Base-by-base conservation (phyloP, 495 filamentous ascomycete genomes). In the Saxophila tyrrhenica region DNA sequence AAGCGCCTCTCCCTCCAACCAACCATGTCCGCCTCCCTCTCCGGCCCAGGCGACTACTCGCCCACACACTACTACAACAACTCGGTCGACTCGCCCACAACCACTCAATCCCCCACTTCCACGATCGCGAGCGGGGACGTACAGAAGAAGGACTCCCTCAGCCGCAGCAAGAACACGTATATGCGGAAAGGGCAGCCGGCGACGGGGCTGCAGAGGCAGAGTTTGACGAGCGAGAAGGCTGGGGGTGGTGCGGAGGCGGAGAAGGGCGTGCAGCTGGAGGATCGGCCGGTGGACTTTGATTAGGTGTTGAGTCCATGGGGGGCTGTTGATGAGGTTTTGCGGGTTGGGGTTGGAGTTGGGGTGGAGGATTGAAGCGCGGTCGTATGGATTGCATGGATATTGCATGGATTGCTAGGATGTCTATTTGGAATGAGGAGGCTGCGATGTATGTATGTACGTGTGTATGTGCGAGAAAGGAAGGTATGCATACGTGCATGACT, bases 201-300 rank as follows among this genome's bases (percentile, higher is more conserved):
- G 2, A 77, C 79, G 51, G 76, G 74, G 44, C 60, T 83, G 25
- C 25, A 55, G 55, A 41, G 69, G 56, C 67, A 69, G 60, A 65
- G 62, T 52, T 52, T 66, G 44, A 24, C 50, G 9, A 48, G 15
- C 48, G 67, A 72, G 55, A 59, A 52, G 32, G 59, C 48, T 54
- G 51, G 44, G 42, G 65, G 54, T 22, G 73, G 69, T 58, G 70
- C 73, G 46, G 75, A 67, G 59, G 65, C 50, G 65, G 67, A 50
- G 21, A 52, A 47, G 65, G 86, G 89, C 21, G 86, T 94, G 23
- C 85, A 82, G 52, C 75, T 95, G 68, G 82, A 81, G 54, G 89
- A 95, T 65, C 80, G 78, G 68, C 84, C 88, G 15, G 89, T 91
- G 86, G 84, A 90, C 67, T 61, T 61, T 44, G 84, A 92, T 69